Conservation (phyloP, 768 basidiomycete species). For the Serendipita sp. region DNA sequence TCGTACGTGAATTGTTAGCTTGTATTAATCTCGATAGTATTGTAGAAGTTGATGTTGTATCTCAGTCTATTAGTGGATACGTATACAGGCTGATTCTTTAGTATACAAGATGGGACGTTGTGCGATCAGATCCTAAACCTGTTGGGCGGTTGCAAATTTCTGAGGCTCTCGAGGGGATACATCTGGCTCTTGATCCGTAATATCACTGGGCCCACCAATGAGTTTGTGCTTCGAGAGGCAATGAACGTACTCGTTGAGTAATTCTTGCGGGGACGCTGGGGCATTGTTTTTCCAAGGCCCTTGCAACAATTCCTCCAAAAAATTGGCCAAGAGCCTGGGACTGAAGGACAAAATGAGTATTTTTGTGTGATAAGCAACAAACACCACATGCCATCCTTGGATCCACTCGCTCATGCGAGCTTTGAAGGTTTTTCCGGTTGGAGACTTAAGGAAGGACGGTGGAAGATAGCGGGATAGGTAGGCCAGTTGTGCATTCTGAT, state of each 20-base stretch:
- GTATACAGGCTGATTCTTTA: no score
- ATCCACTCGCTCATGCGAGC: background rate
- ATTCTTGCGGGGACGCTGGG: background rate
- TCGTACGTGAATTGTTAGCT: no score
- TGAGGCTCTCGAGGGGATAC: no score
- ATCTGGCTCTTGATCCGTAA: background rate
- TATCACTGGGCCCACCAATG: background rate
- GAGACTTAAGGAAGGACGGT: background rate
- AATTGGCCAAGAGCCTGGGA: background rate
- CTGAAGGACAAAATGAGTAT: background rate
- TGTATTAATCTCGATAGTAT: no score
- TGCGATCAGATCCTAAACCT: no score
- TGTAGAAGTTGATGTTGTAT: no score
- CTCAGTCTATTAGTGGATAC: no score
- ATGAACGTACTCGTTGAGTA: background rate
- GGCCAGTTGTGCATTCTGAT: background rate
- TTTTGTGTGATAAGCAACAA: background rate
- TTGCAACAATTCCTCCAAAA: background rate
- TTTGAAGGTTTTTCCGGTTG: background rate
- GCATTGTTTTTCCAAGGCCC: background rate
- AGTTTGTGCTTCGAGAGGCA: background rate
- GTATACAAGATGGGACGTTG: no score
- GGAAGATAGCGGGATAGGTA: background rate
- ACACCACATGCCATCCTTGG: background rate
- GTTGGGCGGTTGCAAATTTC: no score